Percentiles rank a stretch among this genome's conserved stretches.
phyloP scores from a whole-genome alignment of 78 protist genomes.

The Capsaspora owczarzaki region DNA sequence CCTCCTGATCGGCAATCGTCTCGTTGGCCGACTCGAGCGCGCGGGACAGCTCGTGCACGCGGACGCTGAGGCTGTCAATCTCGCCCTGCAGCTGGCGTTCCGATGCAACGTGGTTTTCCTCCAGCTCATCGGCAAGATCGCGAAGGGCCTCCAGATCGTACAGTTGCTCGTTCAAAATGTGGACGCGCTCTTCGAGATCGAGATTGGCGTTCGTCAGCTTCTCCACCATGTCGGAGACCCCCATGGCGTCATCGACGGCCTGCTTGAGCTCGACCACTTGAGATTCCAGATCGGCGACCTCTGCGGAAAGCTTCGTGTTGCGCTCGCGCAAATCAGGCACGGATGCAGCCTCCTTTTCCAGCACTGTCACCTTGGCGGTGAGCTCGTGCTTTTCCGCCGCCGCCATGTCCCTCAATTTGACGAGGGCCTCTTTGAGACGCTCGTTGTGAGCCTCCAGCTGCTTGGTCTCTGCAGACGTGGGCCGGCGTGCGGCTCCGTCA shows the following conservation, averaged over 20 bases:
- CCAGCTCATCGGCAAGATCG: not conserved
- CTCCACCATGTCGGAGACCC: not conserved
- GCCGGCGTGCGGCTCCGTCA: not conserved
- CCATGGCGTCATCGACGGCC: not conserved
- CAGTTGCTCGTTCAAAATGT: not conserved
- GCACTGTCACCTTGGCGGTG: not conserved
- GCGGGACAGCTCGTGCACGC: not conserved
- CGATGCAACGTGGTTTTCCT: not conserved
- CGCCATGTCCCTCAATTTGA: not conserved
- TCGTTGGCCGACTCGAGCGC: not conserved
- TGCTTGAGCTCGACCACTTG: not conserved
- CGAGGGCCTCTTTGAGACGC: slow-evolving; percentile 4
- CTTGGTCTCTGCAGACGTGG: not conserved
- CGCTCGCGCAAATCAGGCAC: not conserved
- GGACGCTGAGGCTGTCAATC: not conserved
- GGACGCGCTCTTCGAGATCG: not conserved
- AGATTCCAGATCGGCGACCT: not conserved
- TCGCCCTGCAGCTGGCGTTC: not conserved
- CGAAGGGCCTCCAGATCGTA: not conserved
- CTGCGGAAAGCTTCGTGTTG: not conserved
- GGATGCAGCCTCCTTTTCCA: not conserved
- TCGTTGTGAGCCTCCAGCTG: not conserved
- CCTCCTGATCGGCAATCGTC: not conserved
- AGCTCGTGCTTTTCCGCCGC: not conserved
- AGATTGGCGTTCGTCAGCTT: not conserved